Percentiles rank a stretch among this genome's conserved stretches.
phyloP scores from a whole-genome alignment of 345 rosid genomes.

The Draba incana region DNA sequence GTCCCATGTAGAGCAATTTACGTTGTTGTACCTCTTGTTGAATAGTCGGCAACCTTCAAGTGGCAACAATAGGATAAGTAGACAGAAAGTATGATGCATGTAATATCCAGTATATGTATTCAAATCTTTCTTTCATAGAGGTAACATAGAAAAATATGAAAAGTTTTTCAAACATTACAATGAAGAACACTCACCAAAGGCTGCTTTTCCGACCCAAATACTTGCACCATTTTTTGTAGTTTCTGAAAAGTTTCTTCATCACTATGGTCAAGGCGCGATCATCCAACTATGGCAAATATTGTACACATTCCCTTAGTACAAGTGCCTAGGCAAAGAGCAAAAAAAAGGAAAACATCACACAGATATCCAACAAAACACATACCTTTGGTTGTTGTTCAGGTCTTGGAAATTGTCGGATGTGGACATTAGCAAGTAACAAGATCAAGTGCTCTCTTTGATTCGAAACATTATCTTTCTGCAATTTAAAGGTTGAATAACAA shows the following conservation, averaged over 20 bases:
- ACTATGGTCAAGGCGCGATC: slow-evolving; percentile 60
- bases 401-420: slow-evolving; percentile 56
- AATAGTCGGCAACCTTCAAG: slow-evolving; percentile 82
- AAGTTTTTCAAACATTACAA: not conserved
- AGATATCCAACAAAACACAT: slow-evolving; percentile 18
- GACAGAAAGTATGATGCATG: not conserved
- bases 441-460: slow-evolving; percentile 74
- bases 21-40: slow-evolving; percentile 97
- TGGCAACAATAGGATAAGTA: slow-evolving; percentile 25
- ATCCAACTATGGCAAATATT: slow-evolving; percentile 50
- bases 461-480: slow-evolving; percentile 60
- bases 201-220: slow-evolving; percentile 71
- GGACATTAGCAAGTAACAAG: slow-evolving; percentile 67
- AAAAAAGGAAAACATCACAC: slow-evolving; percentile 4
- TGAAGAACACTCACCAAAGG: slow-evolving; percentile 52
- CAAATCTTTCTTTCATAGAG: slow-evolving; percentile 6
- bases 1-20: slow-evolving; percentile 84
- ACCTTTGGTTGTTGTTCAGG: slow-evolving; percentile 61
- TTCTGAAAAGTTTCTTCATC: slow-evolving; percentile 66
- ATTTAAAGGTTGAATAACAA: slow-evolving; percentile 11
- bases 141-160: slow-evolving; percentile 10
- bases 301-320: slow-evolving; percentile 17
- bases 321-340: not conserved
- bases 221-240: slow-evolving; percentile 76
- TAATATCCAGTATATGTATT: slow-evolving; percentile 7